Evolutionary conservation across 345 rosid genomes (phyloP).

Genomic region (Eucalyptus sp.): DNA sequence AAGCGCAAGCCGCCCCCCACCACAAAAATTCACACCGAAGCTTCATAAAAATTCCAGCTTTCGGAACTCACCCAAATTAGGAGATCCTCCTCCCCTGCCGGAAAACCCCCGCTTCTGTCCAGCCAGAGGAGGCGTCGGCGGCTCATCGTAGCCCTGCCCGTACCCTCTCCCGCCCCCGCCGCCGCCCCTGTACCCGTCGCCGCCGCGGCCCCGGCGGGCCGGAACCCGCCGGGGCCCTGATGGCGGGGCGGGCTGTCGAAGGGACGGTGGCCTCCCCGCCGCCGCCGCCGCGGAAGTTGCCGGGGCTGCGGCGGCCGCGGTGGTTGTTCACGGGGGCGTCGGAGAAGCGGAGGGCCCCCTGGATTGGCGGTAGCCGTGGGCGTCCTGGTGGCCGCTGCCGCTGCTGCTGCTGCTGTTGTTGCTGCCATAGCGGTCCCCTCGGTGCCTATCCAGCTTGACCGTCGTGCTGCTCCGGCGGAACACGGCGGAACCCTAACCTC

Average conservation of each 20-base stretch:
- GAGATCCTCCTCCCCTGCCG: not conserved
- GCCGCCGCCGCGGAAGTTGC: slow-evolving; percentile 22
- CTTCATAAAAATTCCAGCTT: not conserved
- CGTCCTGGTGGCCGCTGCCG: not conserved
- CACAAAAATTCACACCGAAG: not conserved
- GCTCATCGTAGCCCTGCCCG: slow-evolving; percentile 6
- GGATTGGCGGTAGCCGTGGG: slow-evolving; percentile 24
- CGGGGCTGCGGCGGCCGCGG: slow-evolving; percentile 62
- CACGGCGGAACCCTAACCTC: slow-evolving; percentile 12
- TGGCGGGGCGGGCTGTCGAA: slow-evolving; percentile 55
- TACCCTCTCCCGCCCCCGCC: slow-evolving; percentile 10
- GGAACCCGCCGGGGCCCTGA: slow-evolving; percentile 21
- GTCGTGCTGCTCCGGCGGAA: not conserved
- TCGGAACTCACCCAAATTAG: not conserved
- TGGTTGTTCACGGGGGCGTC: slow-evolving; percentile 20
- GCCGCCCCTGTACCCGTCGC: slow-evolving; percentile 10
- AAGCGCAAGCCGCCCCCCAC: not conserved
- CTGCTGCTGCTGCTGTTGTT: not conserved
- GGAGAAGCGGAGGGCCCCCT: slow-evolving; percentile 42
- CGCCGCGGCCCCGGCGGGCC: slow-evolving; percentile 10
- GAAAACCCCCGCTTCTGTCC: slow-evolving; percentile 4
- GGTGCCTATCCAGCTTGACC: slow-evolving; percentile 64
- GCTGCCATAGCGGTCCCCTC: slow-evolving; percentile 54
- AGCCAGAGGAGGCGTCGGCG: not conserved
- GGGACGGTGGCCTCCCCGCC: slow-evolving; percentile 27